Conservation (phyloP, 2,329 filamentous ascomycete species). For the Phyllosticta capitalensis region DNA sequence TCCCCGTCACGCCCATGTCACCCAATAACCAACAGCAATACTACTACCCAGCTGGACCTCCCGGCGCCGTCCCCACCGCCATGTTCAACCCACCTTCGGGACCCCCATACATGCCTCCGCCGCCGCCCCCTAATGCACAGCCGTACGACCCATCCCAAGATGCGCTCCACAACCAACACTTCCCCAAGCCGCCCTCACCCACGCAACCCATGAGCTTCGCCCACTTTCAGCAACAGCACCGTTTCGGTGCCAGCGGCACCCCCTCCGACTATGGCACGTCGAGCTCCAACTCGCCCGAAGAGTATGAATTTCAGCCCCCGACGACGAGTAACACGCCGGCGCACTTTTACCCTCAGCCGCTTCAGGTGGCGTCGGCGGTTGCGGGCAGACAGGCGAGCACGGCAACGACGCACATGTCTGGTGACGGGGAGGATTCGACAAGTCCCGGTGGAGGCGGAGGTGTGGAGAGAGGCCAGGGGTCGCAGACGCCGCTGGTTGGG, state of each 20-base stretch:
- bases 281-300: background rate
- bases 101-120: conserved; percentile 10
- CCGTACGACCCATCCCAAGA: conserved; percentile 18
- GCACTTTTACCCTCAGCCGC: conserved; percentile 26
- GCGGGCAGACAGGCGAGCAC: background rate
- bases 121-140: conserved; percentile 14
- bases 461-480: background rate
- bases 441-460: background rate
- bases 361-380: conserved; percentile 10
- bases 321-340: conserved; percentile 22
- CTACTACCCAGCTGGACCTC: conserved; percentile 6
- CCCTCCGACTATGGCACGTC: conserved; percentile 11
- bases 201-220: conserved; percentile 10
- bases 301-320: conserved; percentile 9
- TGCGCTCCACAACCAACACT: conserved; percentile 13
- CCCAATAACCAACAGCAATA: conserved; percentile 9
- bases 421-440: background rate
- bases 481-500: conserved; percentile 5
- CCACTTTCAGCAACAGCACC: conserved; percentile 14
- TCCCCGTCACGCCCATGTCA: conserved; percentile 1
- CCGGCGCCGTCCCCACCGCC: conserved; percentile 14
- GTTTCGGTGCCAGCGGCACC: conserved; percentile 6
- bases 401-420: background rate
- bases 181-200: conserved; percentile 13
- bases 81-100: conserved; percentile 11